phyloP scores from a whole-genome alignment of 768 basidiomycete genomes.

The Tubosaeta sp. region DNA sequence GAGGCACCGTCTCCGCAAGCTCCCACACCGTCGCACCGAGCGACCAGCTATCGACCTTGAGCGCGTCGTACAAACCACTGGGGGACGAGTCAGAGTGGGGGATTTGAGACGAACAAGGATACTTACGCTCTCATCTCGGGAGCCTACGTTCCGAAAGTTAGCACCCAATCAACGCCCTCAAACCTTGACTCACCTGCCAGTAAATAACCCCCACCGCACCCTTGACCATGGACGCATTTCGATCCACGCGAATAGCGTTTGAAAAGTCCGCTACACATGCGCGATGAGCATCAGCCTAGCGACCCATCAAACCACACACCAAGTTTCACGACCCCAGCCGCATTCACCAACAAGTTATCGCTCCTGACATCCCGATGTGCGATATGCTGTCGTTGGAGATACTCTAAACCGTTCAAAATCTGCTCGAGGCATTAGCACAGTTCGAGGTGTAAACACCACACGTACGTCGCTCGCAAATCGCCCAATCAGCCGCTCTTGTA shows the following conservation, averaged over 20 bases:
- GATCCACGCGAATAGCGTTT: conserved; percentile 58
- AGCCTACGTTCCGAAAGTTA: conserved; percentile 35
- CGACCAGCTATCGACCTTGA: conserved; percentile 79
- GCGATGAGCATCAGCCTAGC: no score
- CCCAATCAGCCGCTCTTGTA: conserved; percentile 68
- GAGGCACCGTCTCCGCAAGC: conserved; percentile 69
- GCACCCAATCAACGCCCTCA: background rate
- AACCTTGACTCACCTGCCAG: conserved; percentile 60
- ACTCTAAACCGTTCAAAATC: conserved; percentile 64
- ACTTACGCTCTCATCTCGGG: conserved; percentile 73
- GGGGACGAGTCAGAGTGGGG: conserved; percentile 6
- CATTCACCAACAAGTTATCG: conserved; percentile 75
- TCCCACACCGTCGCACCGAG: conserved; percentile 84
- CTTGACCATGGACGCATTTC: conserved; percentile 45
- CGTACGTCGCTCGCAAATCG: conserved; percentile 76
- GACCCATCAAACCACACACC: conserved; percentile 39
- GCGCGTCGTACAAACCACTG: conserved; percentile 66
- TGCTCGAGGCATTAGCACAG: conserved; percentile 26
- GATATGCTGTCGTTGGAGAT: conserved; percentile 59
- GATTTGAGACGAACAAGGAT: background rate
- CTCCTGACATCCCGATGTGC: conserved; percentile 84
- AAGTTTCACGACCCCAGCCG: conserved; percentile 66
- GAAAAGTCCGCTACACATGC: conserved; percentile 68
- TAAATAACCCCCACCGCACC: conserved; percentile 70
- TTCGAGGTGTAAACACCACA: conserved; percentile 10